Percentiles rank a stretch among this genome's conserved stretches.
Evolutionary conservation across 257 asterid species (phyloP).

Genomic region (Capsicum pubescens): DNA sequence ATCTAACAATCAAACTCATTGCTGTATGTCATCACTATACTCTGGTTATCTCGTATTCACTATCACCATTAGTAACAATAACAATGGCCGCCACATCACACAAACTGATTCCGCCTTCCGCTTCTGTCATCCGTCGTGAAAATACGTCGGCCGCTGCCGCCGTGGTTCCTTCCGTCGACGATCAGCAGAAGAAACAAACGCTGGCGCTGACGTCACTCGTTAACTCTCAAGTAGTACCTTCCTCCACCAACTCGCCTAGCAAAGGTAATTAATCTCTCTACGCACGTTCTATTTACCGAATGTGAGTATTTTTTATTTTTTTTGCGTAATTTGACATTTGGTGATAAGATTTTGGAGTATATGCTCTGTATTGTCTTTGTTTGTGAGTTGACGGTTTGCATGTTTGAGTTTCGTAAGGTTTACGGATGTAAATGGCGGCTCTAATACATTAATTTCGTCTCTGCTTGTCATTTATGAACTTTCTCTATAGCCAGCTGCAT

Average conservation of each 20-base stretch:
- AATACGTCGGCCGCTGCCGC: background rate
- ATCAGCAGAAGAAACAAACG: background rate
- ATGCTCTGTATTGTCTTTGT: background rate
- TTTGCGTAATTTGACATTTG: background rate
- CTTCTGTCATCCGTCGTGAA: slow-evolving; percentile 21
- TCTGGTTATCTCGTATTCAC: background rate
- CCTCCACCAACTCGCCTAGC: background rate
- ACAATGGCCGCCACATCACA: slow-evolving; percentile 18
- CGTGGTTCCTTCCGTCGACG: background rate
- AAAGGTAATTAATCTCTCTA: slow-evolving; percentile 14
- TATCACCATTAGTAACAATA: background rate
- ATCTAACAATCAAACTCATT: background rate
- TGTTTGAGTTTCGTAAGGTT: background rate
- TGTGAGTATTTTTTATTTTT: background rate
- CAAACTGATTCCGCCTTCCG: background rate
- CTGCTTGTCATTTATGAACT: background rate
- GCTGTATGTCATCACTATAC: background rate
- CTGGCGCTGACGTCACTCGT: background rate
- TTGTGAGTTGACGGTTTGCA: background rate
- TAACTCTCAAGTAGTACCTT: background rate
- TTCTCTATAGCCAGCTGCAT: background rate
- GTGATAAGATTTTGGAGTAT: background rate
- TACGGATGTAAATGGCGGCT: background rate
- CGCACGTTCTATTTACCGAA: too few species aligned
- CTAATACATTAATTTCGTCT: background rate